Evolutionary conservation across 164 flowering plant genomes (phyloP).

Genomic region (Santalum album): DNA sequence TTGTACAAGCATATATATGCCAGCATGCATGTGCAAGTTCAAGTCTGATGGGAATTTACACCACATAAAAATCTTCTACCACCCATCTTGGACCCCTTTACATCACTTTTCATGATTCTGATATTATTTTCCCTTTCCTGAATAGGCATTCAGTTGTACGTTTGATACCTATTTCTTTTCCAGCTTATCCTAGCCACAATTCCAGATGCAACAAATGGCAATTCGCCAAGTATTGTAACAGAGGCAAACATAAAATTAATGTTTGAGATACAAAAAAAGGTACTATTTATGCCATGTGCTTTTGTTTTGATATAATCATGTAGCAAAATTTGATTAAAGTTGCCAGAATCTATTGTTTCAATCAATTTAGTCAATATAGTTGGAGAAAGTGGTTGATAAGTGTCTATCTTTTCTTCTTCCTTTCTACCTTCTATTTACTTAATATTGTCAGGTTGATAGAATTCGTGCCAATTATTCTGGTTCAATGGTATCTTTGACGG

Average conservation of each 20-base stretch:
- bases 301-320: neutral
- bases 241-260: constrained; percentile 69
- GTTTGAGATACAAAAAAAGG: constrained; percentile 89
- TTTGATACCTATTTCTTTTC: neutral
- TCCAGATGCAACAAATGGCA: constrained; percentile 41
- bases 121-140: no score
- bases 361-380: neutral
- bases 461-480: constrained; percentile 81
- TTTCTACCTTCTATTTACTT: neutral
- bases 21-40: neutral
- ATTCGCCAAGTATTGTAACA: constrained; percentile 63
- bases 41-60: no score
- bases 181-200: constrained; percentile 80
- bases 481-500: constrained; percentile 53
- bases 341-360: no score
- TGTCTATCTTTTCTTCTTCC: neutral
- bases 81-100: no score
- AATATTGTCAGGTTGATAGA: constrained; percentile 55
- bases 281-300: constrained; percentile 10
- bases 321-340: neutral
- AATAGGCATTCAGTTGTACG: neutral
- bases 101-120: no score
- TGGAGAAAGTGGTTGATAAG: neutral
- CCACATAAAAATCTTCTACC: no score
- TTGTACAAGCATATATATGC: neutral